Evolutionary conservation across 2,329 filamentous ascomycete species (phyloP), one percentile per base, ranked within the genome.

Genomic region (Ceratocystis cacaofunesta): DNA sequence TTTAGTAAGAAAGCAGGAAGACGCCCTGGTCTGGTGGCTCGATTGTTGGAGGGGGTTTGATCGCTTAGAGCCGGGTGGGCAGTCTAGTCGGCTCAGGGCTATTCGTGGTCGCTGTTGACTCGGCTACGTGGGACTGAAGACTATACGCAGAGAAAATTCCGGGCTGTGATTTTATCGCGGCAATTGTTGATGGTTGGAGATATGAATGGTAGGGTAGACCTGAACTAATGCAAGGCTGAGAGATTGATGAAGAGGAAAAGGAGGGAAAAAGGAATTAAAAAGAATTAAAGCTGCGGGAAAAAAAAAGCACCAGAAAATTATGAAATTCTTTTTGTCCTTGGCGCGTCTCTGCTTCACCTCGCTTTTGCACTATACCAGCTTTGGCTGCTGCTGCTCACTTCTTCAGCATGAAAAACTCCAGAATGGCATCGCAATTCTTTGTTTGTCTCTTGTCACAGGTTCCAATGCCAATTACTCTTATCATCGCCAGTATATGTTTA

Each of bases 241-340:
- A 46, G 30, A 28, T 50, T 50, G 46, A 50, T 25, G 22, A 50
- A 50, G 46, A 50, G 46, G 22, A 19, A 50, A 61, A 46, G 7
- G 17, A 22, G 8, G 7, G 19, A 61, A 6, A 61, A 25, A 44
- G 5, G 1, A 46, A 46, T 19, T 50, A 50, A 25, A 50, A 50
- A 19, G 46, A 61, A 46, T 25, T 22, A 46, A 19, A 60, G 36
- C 19, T 63, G 61, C 50, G 65, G 55, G 58, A 65, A 60, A 63
- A 15, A 62, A 32, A 60, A 36, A 48, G 36, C 15, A 5, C 7
- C 17, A 17, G 22, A 30, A 28, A 28, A 30, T 15, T 5, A 32
- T 5, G 25, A 57, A 50, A 50, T 50, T 50, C 3, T 50, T 50
- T 50, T 25, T 50, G 10, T 22, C 17, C 22, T 6, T 22, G 6